phyloP scores from a whole-genome alignment of 2,329 filamentous ascomycete species.

The Paecilomyces formosus region DNA sequence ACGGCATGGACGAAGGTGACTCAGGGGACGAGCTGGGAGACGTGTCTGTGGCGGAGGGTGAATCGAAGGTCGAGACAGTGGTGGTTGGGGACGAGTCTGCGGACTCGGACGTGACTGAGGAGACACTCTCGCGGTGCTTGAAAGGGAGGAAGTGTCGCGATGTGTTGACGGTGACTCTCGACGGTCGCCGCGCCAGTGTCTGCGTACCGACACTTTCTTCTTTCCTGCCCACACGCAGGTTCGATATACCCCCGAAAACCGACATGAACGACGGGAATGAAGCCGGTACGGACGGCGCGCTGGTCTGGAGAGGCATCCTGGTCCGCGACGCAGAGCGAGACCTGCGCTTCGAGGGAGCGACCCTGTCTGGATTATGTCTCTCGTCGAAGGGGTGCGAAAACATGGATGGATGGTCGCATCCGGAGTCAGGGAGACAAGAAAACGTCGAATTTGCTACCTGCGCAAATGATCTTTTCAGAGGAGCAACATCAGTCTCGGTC shows the following conservation, averaged over 20 bases:
- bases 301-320: constrained; percentile 35
- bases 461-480: constrained; percentile 32
- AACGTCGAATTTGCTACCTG: constrained; percentile 31
- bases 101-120: constrained; percentile 59
- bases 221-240: constrained; percentile 15
- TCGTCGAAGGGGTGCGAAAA: constrained; percentile 17
- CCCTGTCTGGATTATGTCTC: constrained; percentile 19
- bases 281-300: constrained; percentile 30
- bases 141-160: constrained; percentile 20
- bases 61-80: constrained; percentile 86
- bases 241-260: constrained; percentile 40
- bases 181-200: constrained; percentile 16
- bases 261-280: constrained; percentile 48
- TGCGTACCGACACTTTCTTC: constrained; percentile 17
- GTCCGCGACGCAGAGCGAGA: constrained; percentile 12
- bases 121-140: constrained; percentile 37
- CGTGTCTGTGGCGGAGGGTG: constrained; percentile 79
- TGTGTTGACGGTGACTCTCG: constrained; percentile 19
- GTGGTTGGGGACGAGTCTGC: constrained; percentile 93
- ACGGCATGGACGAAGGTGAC: constrained; percentile 68
- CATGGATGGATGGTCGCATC: constrained; percentile 19
- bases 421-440: constrained; percentile 16
- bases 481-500: constrained; percentile 22
- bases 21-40: constrained; percentile 90
- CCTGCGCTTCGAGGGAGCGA: constrained; percentile 23